Conservation (phyloP, 441 rosid genomes). For the Francoa sonchifolia region DNA sequence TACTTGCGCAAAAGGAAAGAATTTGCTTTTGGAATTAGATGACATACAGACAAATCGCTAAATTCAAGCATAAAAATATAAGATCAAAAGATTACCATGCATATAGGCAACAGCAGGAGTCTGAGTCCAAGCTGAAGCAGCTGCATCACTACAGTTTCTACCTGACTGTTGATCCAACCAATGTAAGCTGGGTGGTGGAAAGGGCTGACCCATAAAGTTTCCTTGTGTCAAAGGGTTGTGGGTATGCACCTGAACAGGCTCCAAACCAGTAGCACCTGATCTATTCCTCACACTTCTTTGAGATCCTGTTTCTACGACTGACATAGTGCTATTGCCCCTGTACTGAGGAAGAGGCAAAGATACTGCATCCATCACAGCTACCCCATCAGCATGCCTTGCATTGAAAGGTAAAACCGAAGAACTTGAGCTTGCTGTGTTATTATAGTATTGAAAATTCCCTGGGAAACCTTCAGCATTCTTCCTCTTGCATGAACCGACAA, state of each 20-base stretch:
- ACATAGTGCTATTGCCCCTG: slow-evolving; percentile 30
- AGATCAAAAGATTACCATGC: slow-evolving; percentile 34
- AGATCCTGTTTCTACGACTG: slow-evolving; percentile 32
- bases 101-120: slow-evolving; percentile 34
- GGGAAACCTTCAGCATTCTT: slow-evolving; percentile 46
- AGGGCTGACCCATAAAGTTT: slow-evolving; percentile 42
- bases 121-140: slow-evolving; percentile 48
- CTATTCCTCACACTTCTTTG: slow-evolving; percentile 54
- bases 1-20: too few species aligned
- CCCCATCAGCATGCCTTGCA: slow-evolving; percentile 41
- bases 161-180: slow-evolving; percentile 39
- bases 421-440: slow-evolving; percentile 39
- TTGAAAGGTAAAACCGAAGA: slow-evolving; percentile 26
- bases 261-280: slow-evolving; percentile 37
- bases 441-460: slow-evolving; percentile 36
- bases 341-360: slow-evolving; percentile 27
- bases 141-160: slow-evolving; percentile 30
- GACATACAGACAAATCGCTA: too few species aligned
- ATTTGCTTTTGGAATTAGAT: too few species aligned
- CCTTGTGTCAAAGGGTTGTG: slow-evolving; percentile 40
- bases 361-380: slow-evolving; percentile 25
- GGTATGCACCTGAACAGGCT: slow-evolving; percentile 37
- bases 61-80: too few species aligned
- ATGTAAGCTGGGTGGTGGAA: slow-evolving; percentile 29
- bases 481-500: slow-evolving; percentile 53